Evolutionary conservation across 179 eudicot genomes (phyloP), one percentile per base, ranked within the genome.

Genomic region (Spinacia oleracea): DNA sequence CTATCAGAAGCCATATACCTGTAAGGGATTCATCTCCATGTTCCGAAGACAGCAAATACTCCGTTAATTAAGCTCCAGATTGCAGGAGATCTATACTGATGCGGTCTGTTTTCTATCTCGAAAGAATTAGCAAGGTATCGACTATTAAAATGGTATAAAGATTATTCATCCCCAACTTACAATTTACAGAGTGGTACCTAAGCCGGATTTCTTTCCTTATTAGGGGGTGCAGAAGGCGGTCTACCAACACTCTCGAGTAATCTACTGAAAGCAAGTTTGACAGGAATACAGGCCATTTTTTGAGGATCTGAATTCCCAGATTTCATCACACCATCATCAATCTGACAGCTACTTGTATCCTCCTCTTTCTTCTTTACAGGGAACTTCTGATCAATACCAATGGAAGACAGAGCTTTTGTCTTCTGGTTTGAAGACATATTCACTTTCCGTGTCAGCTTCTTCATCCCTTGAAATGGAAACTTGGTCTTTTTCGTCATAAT

Each of bases 201-300:
- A 48, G 77, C 75, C 53, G 76, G 83, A 73, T 82, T 74, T 60
- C 78, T 80, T 80, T 79, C 79, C 62, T 81, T 84, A 82, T 85
- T 84, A 59, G 84, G 73, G 71, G 84, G 83, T 81, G 88, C 81
- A 70, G 89, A 88, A 67, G 94, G 81, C 75, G 89, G 79, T 84
- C 92, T 76, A 76, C 90, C 89, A 84, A 86, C 83, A 86, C 86
- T 93, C 85, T 93, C 98, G 18, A 91, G 88, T 81, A 93, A 90
- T 80, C 98, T 86, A 86, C 97, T 89, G 82, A 91, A 93, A 20
- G 91, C 98, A 51, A 95, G 87, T 72, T 93, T 95, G 34, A 95
- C 91, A 21, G 97, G 98, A 67, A 95, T 90, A 85, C 97, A 95
- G 68, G 98, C 91, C 59, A 93, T 91, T 9, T 90, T 81, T 50